phyloP scores from a whole-genome alignment of 1,284 basidiomycete species.

The Apiotrichum sp. region DNA sequence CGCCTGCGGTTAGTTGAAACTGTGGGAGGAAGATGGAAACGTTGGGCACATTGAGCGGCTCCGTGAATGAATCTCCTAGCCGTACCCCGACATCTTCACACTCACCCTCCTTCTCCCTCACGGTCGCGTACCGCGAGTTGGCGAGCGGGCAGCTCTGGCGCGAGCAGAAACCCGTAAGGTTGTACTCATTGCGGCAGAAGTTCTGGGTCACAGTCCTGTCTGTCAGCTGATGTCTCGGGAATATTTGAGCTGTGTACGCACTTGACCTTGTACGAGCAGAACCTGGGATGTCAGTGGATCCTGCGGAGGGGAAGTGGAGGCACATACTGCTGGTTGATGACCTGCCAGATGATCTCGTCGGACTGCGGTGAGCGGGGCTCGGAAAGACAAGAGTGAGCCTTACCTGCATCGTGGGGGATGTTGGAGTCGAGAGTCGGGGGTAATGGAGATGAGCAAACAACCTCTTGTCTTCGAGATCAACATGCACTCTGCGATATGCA shows the following conservation, averaged over 20 bases:
- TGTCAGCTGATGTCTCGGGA: not conserved
- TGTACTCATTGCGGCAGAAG: conserved; percentile 98
- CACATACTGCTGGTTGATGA: conserved; percentile 74
- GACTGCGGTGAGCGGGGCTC: conserved; percentile 54
- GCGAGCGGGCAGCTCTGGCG: conserved; percentile 94
- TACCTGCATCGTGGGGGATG: conserved; percentile 35
- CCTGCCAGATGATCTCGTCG: conserved; percentile 93
- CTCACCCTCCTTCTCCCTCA: conserved; percentile 87
- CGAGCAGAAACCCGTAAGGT: conserved; percentile 95
- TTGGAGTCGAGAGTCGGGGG: too few species aligned
- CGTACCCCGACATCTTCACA: conserved; percentile 1
- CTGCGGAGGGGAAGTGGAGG: not conserved
- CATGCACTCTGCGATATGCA: too few species aligned
- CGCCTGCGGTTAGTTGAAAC: conserved; percentile 52
- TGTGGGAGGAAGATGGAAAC: too few species aligned
- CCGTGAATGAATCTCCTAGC: too few species aligned
- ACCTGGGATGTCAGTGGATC: conserved; percentile 23
- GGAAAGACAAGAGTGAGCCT: conserved; percentile 9
- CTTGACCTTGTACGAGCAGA: conserved; percentile 98
- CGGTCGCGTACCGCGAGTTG: conserved; percentile 94
- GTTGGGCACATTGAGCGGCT: too few species aligned
- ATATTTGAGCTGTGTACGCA: conserved; percentile 47
- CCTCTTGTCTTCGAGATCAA: too few species aligned
- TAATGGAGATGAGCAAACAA: too few species aligned
- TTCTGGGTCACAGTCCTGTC: conserved; percentile 84